A percentile compares a stretch with the other conserved stretches of the same genome.
Evolutionary conservation across 495 filamentous ascomycete genomes (phyloP).

Genomic region (Chaetomidium leptoderma): DNA sequence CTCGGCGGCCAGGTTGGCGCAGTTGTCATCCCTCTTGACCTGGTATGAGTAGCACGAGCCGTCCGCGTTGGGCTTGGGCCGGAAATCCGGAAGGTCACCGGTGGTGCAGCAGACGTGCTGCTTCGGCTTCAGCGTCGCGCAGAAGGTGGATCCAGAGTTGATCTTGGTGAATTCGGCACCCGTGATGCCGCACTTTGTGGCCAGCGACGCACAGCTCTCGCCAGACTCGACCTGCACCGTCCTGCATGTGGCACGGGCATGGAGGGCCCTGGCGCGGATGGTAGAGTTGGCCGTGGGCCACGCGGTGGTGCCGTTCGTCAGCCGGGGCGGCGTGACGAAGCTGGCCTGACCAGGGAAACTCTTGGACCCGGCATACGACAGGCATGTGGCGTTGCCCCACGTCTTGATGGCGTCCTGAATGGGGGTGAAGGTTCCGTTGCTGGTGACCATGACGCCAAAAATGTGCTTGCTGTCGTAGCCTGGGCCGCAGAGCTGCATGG

Average conservation of each 20-base stretch:
- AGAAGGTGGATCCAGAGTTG: conserved; percentile 36
- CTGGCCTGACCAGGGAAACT: conserved; percentile 21
- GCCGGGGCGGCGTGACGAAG: conserved; percentile 19
- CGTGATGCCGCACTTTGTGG: conserved; percentile 41
- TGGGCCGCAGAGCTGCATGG: conserved; percentile 38
- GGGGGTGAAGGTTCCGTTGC: conserved; percentile 31
- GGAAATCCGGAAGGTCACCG: conserved; percentile 38
- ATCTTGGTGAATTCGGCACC: conserved; percentile 37
- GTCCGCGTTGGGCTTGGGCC: conserved; percentile 39
- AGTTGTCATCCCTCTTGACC: conserved; percentile 36
- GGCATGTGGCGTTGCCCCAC: conserved; percentile 36
- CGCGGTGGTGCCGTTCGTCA: not conserved
- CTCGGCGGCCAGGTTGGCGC: conserved; percentile 27
- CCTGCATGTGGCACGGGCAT: conserved; percentile 16
- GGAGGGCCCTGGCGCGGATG: not conserved
- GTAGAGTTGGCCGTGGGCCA: not conserved
- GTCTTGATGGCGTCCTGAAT: conserved; percentile 33
- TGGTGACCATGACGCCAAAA: conserved; percentile 34
- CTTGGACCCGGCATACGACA: conserved; percentile 21
- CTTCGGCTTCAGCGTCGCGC: conserved; percentile 31
- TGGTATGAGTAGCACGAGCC: conserved; percentile 41
- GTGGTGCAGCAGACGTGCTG: conserved; percentile 47
- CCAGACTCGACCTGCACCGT: conserved; percentile 22
- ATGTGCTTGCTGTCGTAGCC: conserved; percentile 27
- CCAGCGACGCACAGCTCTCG: conserved; percentile 40